These are phyloP conservation scores for Ceratocystis eucalypticola DNA, from an alignment of 2,329 filamentous ascomycete genomes.

Conservation along the genomic window DNA sequence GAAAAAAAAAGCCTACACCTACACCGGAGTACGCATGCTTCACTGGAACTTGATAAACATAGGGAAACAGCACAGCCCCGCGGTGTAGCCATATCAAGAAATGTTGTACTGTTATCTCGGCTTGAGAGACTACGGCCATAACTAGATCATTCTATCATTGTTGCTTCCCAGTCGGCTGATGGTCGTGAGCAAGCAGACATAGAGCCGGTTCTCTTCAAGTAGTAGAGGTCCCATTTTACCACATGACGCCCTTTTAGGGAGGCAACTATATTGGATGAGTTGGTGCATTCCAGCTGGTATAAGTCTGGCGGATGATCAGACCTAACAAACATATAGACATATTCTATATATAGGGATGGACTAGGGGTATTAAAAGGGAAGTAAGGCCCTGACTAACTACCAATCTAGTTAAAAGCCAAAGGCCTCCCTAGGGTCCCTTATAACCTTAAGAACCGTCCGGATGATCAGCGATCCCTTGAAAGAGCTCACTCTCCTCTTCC, in stretches of 20 bases:
- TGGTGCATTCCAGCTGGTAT: neutral
- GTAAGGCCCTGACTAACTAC: neutral
- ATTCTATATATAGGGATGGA: slow-evolving; percentile 8
- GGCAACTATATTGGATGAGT: neutral
- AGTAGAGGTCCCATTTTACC: neutral
- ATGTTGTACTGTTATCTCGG: neutral
- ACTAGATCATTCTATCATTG: neutral
- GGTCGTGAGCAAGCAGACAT: neutral
- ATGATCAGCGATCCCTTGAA: neutral
- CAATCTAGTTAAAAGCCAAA: neutral
- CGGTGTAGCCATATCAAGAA: neutral
- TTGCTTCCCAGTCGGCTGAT: neutral
- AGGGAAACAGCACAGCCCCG: neutral
- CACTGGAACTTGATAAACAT: neutral
- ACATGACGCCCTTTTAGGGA: neutral
- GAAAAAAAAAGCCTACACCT: neutral
- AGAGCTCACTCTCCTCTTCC: too few species aligned
- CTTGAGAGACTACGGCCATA: neutral
- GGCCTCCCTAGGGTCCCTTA: neutral
- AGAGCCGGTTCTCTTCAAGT: neutral
- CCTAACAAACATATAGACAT: neutral
- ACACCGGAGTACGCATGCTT: neutral
- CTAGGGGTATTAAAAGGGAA: neutral
- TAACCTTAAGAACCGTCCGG: neutral
- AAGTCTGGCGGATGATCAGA: neutral